These are phyloP conservation scores for Coemansia umbellata DNA, from an alignment of 192 early-diverging fungal genomes.

Conservation along the genomic window DNA sequence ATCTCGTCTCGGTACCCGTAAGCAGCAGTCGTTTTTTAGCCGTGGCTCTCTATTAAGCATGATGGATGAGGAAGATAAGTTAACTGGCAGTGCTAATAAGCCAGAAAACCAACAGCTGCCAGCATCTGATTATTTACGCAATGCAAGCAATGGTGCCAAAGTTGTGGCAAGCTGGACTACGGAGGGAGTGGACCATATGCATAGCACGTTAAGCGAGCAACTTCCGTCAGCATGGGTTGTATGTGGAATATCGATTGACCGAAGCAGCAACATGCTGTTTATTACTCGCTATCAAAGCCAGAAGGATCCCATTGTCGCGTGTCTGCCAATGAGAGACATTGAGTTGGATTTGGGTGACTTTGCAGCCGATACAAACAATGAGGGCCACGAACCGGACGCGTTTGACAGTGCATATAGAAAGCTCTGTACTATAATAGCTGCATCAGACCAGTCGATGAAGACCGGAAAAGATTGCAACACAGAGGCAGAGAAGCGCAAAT, in stretches of 20 bases:
- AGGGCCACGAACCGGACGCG: conserved; percentile 8
- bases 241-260: conserved; percentile 75
- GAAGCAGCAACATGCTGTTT: conserved; percentile 61
- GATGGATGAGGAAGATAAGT: neutral
- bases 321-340: conserved; percentile 68
- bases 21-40: neutral
- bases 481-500: conserved; percentile 64
- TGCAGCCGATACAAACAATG: neutral
- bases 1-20: neutral
- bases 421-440: conserved; percentile 62
- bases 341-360: conserved; percentile 15
- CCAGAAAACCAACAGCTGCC: no score
- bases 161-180: conserved; percentile 18
- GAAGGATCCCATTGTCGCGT: conserved; percentile 57
- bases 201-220: conserved; percentile 41
- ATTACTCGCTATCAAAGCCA: conserved; percentile 57
- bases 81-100: no score
- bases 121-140: neutral
- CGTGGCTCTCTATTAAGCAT: neutral
- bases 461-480: conserved; percentile 46
- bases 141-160: conserved; percentile 16
- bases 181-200: neutral
- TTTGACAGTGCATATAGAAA: conserved; percentile 48
- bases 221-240: conserved; percentile 71
- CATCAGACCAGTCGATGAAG: conserved; percentile 68